These are phyloP conservation scores for Fusarium sp. DNA, from an alignment of 2,329 filamentous ascomycete species.

Conservation along the genomic window DNA sequence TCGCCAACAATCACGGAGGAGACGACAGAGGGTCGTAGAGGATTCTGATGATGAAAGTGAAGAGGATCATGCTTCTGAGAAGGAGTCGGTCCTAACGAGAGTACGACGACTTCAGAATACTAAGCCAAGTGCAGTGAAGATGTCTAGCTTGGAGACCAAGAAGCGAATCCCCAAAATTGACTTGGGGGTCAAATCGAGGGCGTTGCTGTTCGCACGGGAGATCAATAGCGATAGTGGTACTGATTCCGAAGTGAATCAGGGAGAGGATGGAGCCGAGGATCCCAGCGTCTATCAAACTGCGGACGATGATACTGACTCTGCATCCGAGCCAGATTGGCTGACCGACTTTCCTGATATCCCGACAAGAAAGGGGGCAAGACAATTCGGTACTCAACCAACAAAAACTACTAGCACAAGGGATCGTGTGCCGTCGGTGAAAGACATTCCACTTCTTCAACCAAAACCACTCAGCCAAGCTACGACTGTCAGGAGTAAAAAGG, in stretches of 20 bases:
- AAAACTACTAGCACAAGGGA: neutral
- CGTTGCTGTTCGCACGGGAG: conserved; percentile 26
- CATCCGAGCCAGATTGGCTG: conserved; percentile 36
- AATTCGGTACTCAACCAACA: neutral
- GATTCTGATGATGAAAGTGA: conserved; percentile 43
- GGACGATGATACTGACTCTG: conserved; percentile 39
- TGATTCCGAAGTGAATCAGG: conserved; percentile 18
- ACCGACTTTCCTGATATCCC: conserved; percentile 32
- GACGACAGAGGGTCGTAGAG: conserved; percentile 26
- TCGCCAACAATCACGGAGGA: conserved; percentile 20
- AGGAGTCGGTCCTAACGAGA: conserved; percentile 40
- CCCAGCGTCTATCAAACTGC: conserved; percentile 48
- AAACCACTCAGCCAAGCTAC: neutral
- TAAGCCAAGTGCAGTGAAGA: conserved; percentile 3
- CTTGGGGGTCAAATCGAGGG: conserved; percentile 17
- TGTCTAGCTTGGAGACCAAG: neutral
- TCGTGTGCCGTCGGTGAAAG: conserved; percentile 5
- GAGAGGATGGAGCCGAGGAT: conserved; percentile 40
- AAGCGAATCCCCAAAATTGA: conserved; percentile 3
- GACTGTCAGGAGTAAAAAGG: conserved; percentile 4
- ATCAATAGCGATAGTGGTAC: conserved; percentile 22
- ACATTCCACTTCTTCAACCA: conserved; percentile 20
- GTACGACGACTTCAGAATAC: conserved; percentile 39
- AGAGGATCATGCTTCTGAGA: conserved; percentile 22
- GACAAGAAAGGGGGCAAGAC: conserved; percentile 10